Evolutionary conservation across 345 rosid genomes (phyloP).

Genomic region (Brassica incana): DNA sequence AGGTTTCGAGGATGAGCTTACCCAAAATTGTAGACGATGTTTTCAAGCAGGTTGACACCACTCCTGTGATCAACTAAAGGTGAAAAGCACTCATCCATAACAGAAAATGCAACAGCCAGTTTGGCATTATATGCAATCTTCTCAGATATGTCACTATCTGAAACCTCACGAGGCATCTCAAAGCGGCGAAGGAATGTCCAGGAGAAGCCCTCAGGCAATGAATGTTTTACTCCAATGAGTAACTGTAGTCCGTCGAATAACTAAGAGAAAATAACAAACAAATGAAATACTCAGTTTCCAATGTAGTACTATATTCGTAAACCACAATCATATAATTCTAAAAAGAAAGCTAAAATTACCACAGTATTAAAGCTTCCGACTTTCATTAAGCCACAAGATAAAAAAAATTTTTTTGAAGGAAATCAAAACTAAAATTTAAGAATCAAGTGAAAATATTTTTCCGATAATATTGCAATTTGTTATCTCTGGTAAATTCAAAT

Average conservation of each 20-base stretch:
- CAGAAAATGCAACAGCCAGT: conserved; percentile 78
- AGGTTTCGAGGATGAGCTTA: conserved; percentile 39
- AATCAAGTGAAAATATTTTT: neutral
- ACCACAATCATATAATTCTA: neutral
- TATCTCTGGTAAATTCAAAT: neutral
- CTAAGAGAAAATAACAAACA: conserved; percentile 43
- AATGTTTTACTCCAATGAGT: conserved; percentile 82
- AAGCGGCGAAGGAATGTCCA: conserved; percentile 73
- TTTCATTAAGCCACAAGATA: neutral
- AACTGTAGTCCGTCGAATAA: conserved; percentile 53
- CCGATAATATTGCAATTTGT: neutral
- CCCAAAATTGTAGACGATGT: conserved; percentile 86
- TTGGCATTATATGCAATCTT: conserved; percentile 77
- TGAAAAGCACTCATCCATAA: conserved; percentile 96
- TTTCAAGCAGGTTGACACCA: conserved; percentile 82
- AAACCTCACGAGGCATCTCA: conserved; percentile 53
- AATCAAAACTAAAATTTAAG: neutral
- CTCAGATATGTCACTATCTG: conserved; percentile 49
- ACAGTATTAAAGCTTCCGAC: neutral
- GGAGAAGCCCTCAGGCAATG: conserved; percentile 80
- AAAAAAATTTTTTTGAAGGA: neutral
- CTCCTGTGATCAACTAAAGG: conserved; percentile 85
- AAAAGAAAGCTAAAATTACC: neutral
- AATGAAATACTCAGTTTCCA: neutral
- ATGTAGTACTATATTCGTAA: neutral